A percentile compares a stretch with the other conserved stretches of the same genome.
phyloP scores from a whole-genome alignment of 345 rosid species.

The Dimocarpus longan region DNA sequence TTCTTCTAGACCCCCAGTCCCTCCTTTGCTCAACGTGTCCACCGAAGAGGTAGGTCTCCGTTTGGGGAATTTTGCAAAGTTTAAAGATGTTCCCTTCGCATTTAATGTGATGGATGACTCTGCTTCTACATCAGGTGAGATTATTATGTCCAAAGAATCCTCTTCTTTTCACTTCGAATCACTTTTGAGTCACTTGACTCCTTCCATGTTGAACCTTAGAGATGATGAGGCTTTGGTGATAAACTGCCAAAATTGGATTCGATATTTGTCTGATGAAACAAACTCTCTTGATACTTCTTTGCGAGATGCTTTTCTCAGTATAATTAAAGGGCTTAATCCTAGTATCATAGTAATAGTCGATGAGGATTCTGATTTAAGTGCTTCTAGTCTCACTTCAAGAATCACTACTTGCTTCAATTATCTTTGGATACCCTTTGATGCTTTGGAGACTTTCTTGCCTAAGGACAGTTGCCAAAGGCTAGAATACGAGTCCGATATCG shows the following conservation, averaged over 20 bases:
- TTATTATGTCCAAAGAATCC: slow-evolving; percentile 22
- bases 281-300: slow-evolving; percentile 21
- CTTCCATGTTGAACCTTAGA: slow-evolving; percentile 32
- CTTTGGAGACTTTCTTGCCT: slow-evolving; percentile 69
- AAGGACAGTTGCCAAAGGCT: slow-evolving; percentile 59
- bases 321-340: slow-evolving; percentile 53
- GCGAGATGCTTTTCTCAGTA: slow-evolving; percentile 45
- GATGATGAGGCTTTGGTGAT: slow-evolving; percentile 63
- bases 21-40: slow-evolving; percentile 59
- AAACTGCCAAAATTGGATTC: slow-evolving; percentile 74
- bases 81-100: slow-evolving; percentile 56
- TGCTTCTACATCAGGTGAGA: slow-evolving; percentile 8
- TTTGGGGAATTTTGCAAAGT: slow-evolving; percentile 60
- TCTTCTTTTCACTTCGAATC: slow-evolving; percentile 36
- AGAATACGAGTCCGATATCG: slow-evolving; percentile 65
- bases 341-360: slow-evolving; percentile 49
- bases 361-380: slow-evolving; percentile 60
- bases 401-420: slow-evolving; percentile 65
- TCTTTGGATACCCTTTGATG: slow-evolving; percentile 78
- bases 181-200: slow-evolving; percentile 39
- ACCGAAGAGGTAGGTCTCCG: slow-evolving; percentile 57
- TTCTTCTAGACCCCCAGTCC: slow-evolving; percentile 47
- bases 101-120: slow-evolving; percentile 40
- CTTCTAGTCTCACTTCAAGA: slow-evolving; percentile 48
- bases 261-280: slow-evolving; percentile 50